Conservation (phyloP, 2,329 filamentous ascomycete genomes). For the Aspergillus puulaauensis region DNA sequence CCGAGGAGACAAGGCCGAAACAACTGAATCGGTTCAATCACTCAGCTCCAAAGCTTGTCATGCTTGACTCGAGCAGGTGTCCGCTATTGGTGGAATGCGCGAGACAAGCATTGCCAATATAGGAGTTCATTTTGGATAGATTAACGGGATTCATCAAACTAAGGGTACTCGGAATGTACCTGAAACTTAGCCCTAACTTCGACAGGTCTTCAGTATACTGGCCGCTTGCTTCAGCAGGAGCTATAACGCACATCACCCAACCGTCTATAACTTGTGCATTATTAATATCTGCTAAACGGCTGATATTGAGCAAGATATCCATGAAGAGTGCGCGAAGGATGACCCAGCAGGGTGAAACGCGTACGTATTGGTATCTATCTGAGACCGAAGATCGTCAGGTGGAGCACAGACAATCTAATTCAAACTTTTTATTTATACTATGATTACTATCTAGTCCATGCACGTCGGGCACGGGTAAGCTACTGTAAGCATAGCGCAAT, state of each 20-base stretch:
- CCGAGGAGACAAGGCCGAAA: background rate
- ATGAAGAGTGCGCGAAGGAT: background rate
- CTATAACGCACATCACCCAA: too few relatives aligned
- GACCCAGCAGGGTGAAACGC: background rate
- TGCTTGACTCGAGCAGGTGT: background rate
- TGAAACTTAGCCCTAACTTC: background rate
- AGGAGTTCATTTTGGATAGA: background rate
- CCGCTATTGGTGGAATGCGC: background rate
- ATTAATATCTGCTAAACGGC: too few relatives aligned
- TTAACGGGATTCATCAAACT: background rate
- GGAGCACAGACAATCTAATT: background rate
- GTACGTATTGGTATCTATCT: background rate
- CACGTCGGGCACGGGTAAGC: background rate
- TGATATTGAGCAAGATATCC: background rate
- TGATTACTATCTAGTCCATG: background rate
- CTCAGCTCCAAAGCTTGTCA: background rate
- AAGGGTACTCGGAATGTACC: background rate
- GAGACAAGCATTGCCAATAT: background rate
- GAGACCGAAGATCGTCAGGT: background rate
- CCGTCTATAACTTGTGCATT: too few relatives aligned
- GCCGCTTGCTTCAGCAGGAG: too few relatives aligned
- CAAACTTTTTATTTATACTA: background rate
- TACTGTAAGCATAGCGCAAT: too few relatives aligned
- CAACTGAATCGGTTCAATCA: background rate
- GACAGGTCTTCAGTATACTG: too few relatives aligned